These are phyloP conservation scores for Pterocarpus santalinus DNA, from an alignment of 306 rosid genomes.

Conservation along the genomic window DNA sequence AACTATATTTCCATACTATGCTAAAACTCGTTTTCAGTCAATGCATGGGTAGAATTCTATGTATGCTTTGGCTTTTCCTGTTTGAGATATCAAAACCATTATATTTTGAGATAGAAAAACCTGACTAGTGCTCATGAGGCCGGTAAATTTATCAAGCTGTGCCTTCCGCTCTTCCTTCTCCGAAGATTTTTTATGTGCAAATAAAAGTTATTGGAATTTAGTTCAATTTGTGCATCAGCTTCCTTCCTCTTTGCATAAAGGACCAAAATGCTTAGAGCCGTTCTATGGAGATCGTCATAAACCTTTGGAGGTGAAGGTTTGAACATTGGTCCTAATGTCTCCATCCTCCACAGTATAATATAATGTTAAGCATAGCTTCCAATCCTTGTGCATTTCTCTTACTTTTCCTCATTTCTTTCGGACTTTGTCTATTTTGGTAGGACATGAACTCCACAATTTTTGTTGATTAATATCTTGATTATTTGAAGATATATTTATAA, in stretches of 20 bases:
- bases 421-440: slow-evolving; percentile 35
- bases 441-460: slow-evolving; percentile 32
- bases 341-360: neutral
- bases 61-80: no score
- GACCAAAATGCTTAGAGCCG: slow-evolving; percentile 1
- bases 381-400: slow-evolving; percentile 16
- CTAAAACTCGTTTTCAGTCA: no score
- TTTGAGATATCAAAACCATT: no score
- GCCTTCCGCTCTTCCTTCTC: neutral
- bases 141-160: no score
- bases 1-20: neutral
- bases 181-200: neutral
- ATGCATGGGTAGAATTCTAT: no score
- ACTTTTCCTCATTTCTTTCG: neutral
- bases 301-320: slow-evolving; percentile 2
- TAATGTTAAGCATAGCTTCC: neutral
- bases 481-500: no score
- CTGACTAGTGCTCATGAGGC: no score
- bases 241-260: slow-evolving; percentile 13
- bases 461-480: no score
- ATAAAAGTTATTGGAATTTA: neutral
- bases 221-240: slow-evolving; percentile 21
- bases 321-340: neutral
- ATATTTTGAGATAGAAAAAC: no score
- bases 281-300: slow-evolving; percentile 21